These are phyloP conservation scores for Colletotrichum tropicale DNA, from an alignment of 2,329 filamentous ascomycete genomes.

Conservation along the genomic window DNA sequence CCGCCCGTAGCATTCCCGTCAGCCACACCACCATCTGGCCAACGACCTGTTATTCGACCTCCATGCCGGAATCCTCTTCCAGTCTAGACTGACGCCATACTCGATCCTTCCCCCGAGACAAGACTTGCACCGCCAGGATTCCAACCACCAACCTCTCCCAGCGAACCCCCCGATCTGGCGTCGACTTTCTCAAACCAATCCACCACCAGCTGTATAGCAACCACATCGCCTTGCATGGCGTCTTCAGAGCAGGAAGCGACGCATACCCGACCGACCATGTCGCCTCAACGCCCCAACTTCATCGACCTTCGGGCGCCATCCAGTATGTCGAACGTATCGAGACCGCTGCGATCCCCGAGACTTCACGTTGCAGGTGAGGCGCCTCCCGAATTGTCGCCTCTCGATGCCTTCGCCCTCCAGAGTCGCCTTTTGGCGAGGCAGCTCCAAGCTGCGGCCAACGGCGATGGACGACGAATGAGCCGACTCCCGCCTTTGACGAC, in stretches of 20 bases:
- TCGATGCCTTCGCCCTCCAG: conserved; percentile 94
- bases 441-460: conserved; percentile 77
- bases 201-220: background rate
- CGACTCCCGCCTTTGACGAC: conserved; percentile 83
- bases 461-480: conserved; percentile 80
- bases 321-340: conserved; percentile 46
- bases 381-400: conserved; percentile 88
- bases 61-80: background rate
- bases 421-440: conserved; percentile 87
- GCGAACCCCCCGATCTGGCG: background rate
- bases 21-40: conserved; percentile 11
- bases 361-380: conserved; percentile 79
- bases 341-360: conserved; percentile 72
- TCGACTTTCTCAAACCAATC: background rate
- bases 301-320: conserved; percentile 65
- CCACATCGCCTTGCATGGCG: conserved; percentile 9
- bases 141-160: conserved; percentile 17
- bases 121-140: conserved; percentile 15
- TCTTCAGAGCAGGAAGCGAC: background rate
- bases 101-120: conserved; percentile 23
- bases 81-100: conserved; percentile 24
- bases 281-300: conserved; percentile 62
- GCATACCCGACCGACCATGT: conserved; percentile 32
- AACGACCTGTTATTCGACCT: conserved; percentile 9
- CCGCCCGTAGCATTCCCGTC: conserved; percentile 11